phyloP scores from a whole-genome alignment of 495 filamentous ascomycete species.

The Aspergillus panamensis region DNA sequence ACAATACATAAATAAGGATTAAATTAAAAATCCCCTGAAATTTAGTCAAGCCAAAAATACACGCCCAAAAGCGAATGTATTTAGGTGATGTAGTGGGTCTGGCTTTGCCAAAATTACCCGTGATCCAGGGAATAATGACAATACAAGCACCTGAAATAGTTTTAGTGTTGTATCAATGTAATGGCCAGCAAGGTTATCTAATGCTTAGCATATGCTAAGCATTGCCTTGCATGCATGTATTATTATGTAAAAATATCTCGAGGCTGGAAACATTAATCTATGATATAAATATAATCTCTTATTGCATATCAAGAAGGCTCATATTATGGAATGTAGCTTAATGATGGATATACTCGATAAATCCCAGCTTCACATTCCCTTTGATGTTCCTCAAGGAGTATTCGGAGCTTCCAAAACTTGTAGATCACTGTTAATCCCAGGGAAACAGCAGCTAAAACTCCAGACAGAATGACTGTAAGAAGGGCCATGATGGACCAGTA shows the following conservation, averaged over 20 bases:
- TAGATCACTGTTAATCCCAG: constrained; percentile 4
- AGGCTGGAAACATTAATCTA: not conserved
- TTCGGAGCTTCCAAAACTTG: constrained; percentile 8
- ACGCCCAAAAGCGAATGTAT: no score
- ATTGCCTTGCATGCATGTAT: no score
- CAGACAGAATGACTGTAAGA: constrained; percentile 4
- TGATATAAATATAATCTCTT: not conserved
- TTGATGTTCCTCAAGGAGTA: not conserved
- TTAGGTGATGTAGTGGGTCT: no score
- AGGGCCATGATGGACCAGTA: constrained; percentile 16
- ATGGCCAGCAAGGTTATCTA: no score
- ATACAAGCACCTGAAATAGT: no score
- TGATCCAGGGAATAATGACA: no score
- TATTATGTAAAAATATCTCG: not conserved
- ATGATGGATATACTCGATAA: not conserved
- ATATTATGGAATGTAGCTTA: not conserved
- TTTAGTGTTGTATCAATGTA: no score
- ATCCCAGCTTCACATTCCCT: constrained; percentile 1
- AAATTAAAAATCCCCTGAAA: no score
- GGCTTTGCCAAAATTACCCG: no score
- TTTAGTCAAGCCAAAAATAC: no score
- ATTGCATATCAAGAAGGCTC: not conserved
- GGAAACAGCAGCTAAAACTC: not conserved
- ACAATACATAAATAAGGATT: no score
- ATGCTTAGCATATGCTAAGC: no score